Evolutionary conservation across 202 grass and related monocot species (phyloP).

Genomic region (Alloteropsis angusta): DNA sequence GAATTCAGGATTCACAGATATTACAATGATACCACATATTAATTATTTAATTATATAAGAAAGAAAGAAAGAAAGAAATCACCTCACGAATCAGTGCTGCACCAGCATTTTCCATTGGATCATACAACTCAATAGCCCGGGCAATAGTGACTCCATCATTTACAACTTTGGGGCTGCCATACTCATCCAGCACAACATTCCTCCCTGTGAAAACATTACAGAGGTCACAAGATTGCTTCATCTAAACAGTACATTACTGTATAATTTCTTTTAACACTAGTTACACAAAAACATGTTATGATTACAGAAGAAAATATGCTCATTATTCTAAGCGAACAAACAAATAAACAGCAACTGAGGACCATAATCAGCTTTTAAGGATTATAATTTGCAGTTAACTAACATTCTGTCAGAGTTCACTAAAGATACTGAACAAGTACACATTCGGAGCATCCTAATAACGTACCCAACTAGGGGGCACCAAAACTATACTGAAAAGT

Average conservation of each 20-base stretch:
- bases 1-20: neutral
- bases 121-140: slow-evolving; percentile 49
- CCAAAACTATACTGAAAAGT: neutral
- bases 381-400: neutral
- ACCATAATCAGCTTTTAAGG: neutral
- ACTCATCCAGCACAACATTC: slow-evolving; percentile 61
- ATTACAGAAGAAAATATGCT: neutral
- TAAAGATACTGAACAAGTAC: neutral
- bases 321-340: neutral
- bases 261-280: neutral
- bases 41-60: neutral
- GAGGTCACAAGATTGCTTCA: slow-evolving; percentile 8
- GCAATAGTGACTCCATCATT: slow-evolving; percentile 72
- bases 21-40: neutral
- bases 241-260: neutral
- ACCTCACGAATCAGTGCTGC: slow-evolving; percentile 64
- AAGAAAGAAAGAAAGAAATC: neutral
- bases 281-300: neutral
- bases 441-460: neutral
- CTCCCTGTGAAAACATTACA: slow-evolving; percentile 34
- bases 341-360: neutral
- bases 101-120: slow-evolving; percentile 66
- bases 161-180: slow-evolving; percentile 50
- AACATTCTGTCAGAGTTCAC: too few species aligned
- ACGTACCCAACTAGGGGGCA: neutral